Evolutionary conservation across 1,284 basidiomycete genomes (phyloP).

Genomic region (Puccinia novopanici): DNA sequence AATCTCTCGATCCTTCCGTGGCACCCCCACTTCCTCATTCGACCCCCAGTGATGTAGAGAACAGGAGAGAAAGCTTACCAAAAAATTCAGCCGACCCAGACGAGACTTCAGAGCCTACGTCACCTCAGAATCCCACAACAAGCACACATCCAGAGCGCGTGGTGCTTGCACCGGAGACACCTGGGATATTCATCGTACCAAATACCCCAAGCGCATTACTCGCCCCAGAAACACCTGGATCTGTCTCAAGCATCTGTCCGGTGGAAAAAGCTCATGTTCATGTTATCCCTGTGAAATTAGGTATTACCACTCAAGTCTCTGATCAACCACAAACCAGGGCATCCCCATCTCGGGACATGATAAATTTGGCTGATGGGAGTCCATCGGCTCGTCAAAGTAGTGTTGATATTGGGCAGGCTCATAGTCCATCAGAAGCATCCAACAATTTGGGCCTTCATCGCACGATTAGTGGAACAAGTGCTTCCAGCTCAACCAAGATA

Average conservation of each 20-base stretch:
- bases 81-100: neutral
- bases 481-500: neutral
- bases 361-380: neutral
- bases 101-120: constrained; percentile 1
- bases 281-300: neutral
- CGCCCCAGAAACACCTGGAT: constrained; percentile 21
- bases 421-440: neutral
- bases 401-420: neutral
- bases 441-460: neutral
- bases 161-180: constrained; percentile 24
- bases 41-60: neutral
- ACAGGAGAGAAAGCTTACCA: neutral
- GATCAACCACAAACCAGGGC: neutral
- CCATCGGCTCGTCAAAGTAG: neutral
- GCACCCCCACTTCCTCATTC: neutral
- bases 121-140: constrained; percentile 5
- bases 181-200: constrained; percentile 1
- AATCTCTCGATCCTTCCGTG: neutral
- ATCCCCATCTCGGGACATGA: no score
- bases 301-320: neutral
- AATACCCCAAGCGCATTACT: neutral
- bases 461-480: neutral
- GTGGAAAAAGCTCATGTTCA: constrained; percentile 8
- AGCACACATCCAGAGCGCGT: neutral
- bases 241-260: neutral